phyloP scores from a whole-genome alignment of 306 rosid species.

The Cicer bijugum region DNA sequence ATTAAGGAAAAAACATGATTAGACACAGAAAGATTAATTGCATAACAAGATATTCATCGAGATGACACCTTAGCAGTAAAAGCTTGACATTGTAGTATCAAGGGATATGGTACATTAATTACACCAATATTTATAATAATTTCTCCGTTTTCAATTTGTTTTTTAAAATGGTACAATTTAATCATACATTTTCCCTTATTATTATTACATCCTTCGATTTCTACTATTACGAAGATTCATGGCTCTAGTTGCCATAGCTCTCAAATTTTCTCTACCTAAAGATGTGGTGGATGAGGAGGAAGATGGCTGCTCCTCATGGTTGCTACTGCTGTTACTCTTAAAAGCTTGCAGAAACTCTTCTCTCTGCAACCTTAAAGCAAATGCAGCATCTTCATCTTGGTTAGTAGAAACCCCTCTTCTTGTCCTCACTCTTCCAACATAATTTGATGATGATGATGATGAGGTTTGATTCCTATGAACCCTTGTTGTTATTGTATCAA shows the following conservation, averaged over 20 bases:
- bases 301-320: conserved; percentile 42
- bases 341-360: conserved; percentile 79
- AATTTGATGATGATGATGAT: neutral
- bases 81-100: no score
- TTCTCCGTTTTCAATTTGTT: no score
- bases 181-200: neutral
- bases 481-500: conserved; percentile 17
- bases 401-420: conserved; percentile 55
- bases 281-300: conserved; percentile 47
- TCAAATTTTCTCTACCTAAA: conserved; percentile 63
- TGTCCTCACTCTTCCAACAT: conserved; percentile 41
- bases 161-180: no score
- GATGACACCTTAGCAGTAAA: no score
- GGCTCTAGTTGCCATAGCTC: conserved; percentile 84
- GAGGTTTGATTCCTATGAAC: conserved; percentile 31
- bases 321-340: conserved; percentile 51
- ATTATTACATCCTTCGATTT: conserved; percentile 38
- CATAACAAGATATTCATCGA: no score
- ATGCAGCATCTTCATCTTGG: conserved; percentile 87
- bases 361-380: conserved; percentile 85
- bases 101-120: no score
- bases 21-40: no score
- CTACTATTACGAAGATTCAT: conserved; percentile 53
- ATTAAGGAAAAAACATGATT: no score
- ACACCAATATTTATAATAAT: no score